Conservation (phyloP, 148 eudicot genomes). For the Drosera capensis region DNA sequence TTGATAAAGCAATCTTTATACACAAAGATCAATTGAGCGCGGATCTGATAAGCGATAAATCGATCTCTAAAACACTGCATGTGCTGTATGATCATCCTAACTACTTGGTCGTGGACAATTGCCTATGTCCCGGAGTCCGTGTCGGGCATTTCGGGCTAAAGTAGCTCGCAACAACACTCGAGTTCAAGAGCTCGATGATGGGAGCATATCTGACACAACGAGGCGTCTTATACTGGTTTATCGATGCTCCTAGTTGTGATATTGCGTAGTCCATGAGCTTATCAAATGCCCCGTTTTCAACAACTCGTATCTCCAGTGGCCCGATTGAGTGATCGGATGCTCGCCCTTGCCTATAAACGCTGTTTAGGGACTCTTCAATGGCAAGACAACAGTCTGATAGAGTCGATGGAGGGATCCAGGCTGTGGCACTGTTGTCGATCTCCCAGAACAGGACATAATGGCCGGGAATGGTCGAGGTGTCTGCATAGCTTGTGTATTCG, state of each 20-base stretch:
- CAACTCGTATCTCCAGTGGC: conserved; percentile 13
- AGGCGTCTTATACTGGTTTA: conserved; percentile 16
- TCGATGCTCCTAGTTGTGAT: conserved; percentile 9
- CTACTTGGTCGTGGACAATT: conserved; percentile 4
- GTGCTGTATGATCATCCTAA: too few species aligned
- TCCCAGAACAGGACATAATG: conserved; percentile 21
- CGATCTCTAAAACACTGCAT: too few species aligned
- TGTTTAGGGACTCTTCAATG: conserved; percentile 13
- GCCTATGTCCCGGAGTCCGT: conserved; percentile 16
- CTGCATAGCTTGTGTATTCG: conserved; percentile 25
- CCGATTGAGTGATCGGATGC: conserved; percentile 12
- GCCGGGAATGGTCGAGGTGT: conserved; percentile 18
- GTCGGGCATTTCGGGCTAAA: conserved; percentile 12
- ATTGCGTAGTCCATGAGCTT: conserved; percentile 18
- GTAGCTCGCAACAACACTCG: conserved; percentile 12
- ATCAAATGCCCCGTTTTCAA: conserved; percentile 18
- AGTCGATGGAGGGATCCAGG: conserved; percentile 1
- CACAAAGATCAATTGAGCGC: too few species aligned
- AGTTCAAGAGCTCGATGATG: conserved; percentile 15
- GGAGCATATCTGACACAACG: conserved; percentile 14
- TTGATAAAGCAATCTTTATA: too few species aligned
- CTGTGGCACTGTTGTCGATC: not conserved
- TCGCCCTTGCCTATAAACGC: conserved; percentile 14
- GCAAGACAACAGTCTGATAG: conserved; percentile 13
- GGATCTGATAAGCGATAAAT: too few species aligned